Percentiles rank a stretch among this genome's conserved stretches.
Conservation (phyloP, 345 rosid genomes). For the Boechera divaricarpa region DNA sequence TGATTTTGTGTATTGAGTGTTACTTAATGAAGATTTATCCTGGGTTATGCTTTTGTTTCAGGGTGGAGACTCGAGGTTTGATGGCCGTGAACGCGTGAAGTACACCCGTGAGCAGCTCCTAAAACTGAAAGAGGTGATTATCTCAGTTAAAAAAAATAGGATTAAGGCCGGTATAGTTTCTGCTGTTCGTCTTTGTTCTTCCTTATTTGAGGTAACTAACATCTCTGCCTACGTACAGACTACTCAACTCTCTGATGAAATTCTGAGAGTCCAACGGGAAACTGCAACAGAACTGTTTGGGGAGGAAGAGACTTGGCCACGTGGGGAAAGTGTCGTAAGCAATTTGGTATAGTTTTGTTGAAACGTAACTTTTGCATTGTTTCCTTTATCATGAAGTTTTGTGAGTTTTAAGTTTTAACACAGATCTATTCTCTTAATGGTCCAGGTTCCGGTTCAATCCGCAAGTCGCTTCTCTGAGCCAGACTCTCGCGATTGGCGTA, state of each 20-base stretch:
- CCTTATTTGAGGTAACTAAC: constrained; percentile 6
- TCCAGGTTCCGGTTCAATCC: constrained; percentile 36
- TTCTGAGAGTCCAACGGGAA: constrained; percentile 68
- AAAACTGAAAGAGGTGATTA: constrained; percentile 64
- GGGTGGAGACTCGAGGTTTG: constrained; percentile 56
- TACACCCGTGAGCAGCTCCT: constrained; percentile 76
- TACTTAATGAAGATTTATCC: constrained; percentile 14
- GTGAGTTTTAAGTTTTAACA: constrained; percentile 24
- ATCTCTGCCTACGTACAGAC: constrained; percentile 43
- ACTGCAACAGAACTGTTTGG: constrained; percentile 66
- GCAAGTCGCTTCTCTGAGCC: constrained; percentile 53
- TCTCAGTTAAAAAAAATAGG: not conserved
- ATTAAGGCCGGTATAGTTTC: constrained; percentile 1
- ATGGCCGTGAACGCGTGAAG: constrained; percentile 63
- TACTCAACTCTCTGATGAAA: constrained; percentile 57
- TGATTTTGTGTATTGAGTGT: constrained; percentile 2
- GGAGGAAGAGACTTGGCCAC: constrained; percentile 68
- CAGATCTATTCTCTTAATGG: constrained; percentile 15
- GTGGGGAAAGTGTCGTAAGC: constrained; percentile 65
- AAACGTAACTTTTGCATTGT: constrained; percentile 8
- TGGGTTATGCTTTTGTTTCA: constrained; percentile 32
- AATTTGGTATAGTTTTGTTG: constrained; percentile 28
- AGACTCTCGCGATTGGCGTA: constrained; percentile 87
- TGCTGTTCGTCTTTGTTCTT: not conserved
- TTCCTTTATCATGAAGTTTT: constrained; percentile 10